A percentile compares a stretch with the other conserved stretches of the same genome.
Evolutionary conservation across 768 basidiomycete species (phyloP).

Genomic region (Leucocoprinus birnbaumii): DNA sequence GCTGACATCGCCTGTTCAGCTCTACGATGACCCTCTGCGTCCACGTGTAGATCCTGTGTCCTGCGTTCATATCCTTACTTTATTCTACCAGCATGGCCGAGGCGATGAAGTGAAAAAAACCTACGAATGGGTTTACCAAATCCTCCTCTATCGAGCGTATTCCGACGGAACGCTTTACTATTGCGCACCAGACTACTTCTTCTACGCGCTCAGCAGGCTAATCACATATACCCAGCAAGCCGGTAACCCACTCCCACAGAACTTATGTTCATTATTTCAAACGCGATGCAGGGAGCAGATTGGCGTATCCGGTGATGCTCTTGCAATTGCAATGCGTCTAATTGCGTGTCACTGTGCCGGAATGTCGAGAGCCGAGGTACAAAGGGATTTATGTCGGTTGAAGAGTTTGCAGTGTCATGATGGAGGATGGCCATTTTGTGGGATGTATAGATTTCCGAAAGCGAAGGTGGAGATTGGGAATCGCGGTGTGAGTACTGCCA

Average conservation of each 20-base stretch:
- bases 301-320: conserved; percentile 44
- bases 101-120: conserved; percentile 41
- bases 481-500: not conserved
- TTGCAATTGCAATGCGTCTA: conserved; percentile 58
- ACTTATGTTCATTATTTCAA: conserved; percentile 35
- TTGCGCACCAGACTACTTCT: conserved; percentile 46
- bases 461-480: not conserved
- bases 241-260: conserved; percentile 26
- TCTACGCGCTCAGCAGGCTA: conserved; percentile 48
- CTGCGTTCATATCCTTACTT: conserved; percentile 44
- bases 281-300: conserved; percentile 47
- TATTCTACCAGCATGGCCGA: conserved; percentile 52
- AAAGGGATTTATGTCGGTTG: conserved; percentile 43
- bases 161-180: conserved; percentile 55
- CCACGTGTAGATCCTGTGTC: conserved; percentile 54
- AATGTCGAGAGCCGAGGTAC: conserved; percentile 24
- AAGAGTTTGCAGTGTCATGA: conserved; percentile 48
- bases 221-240: conserved; percentile 30
- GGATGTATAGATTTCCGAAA: not conserved
- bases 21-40: conserved; percentile 48
- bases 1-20: conserved; percentile 26
- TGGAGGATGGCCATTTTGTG: conserved; percentile 40
- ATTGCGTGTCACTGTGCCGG: conserved; percentile 40
- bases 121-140: conserved; percentile 45
- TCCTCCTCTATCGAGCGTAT: conserved; percentile 51